Percentiles rank a stretch among this genome's conserved stretches.
phyloP scores from a whole-genome alignment of 1,139 yeast genomes.

The Geotrichum cucujoidarum region DNA sequence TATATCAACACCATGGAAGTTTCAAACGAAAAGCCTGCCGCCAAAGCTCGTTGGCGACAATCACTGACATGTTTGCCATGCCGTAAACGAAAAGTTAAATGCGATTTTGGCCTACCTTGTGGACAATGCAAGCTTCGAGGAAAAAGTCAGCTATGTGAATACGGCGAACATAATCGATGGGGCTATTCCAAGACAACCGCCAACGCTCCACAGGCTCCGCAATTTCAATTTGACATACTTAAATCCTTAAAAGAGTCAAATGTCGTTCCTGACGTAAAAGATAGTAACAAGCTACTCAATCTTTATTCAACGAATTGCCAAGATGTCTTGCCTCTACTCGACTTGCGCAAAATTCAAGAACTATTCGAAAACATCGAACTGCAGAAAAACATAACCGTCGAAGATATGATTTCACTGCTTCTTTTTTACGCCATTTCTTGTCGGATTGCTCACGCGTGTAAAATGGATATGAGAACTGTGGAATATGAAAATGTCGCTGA shows the following conservation, averaged over 20 bases:
- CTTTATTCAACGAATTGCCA: slow-evolving; percentile 3
- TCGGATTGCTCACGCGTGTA: not conserved
- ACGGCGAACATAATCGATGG: slow-evolving; percentile 17
- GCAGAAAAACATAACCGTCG: not conserved
- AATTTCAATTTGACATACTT: not conserved
- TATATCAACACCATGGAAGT: too few species aligned
- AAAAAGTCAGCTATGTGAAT: slow-evolving; percentile 10
- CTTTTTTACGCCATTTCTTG: slow-evolving; percentile 1
- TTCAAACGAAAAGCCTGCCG: not conserved
- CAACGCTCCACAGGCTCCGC: not conserved
- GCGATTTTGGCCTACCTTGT: slow-evolving; percentile 16
- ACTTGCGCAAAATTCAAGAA: not conserved
- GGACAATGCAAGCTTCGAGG: slow-evolving; percentile 15
- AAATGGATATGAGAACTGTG: not conserved
- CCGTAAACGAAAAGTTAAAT: slow-evolving; percentile 17
- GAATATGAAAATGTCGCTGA: not conserved
- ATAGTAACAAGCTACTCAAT: not conserved
- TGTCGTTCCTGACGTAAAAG: not conserved
- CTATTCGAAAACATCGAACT: not conserved
- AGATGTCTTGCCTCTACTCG: slow-evolving; percentile 7
- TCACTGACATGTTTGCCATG: slow-evolving; percentile 15
- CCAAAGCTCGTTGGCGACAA: slow-evolving; percentile 7
- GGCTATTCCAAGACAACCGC: slow-evolving; percentile 6
- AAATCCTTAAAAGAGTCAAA: not conserved
- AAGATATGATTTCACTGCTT: not conserved